phyloP scores from a whole-genome alignment of 192 early-diverging fungal species.

The Coemansia sp. region DNA sequence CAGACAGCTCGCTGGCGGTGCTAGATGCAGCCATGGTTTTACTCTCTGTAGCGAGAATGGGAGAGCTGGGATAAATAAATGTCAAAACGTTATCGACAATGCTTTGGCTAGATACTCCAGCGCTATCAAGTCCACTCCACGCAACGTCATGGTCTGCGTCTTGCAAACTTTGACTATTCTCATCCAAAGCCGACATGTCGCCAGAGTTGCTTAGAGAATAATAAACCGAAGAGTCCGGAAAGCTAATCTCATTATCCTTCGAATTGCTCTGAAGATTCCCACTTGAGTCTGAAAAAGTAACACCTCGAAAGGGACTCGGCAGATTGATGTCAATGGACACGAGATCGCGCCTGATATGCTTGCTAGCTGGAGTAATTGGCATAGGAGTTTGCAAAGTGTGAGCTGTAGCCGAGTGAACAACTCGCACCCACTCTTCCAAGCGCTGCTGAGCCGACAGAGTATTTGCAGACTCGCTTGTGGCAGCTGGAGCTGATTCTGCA shows the following conservation, averaged over 20 bases:
- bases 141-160: slow-evolving; percentile 13
- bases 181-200: no score
- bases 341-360: background rate
- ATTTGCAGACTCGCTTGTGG: background rate
- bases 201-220: background rate
- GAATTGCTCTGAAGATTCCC: background rate
- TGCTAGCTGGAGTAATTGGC: background rate
- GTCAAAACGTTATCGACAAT: background rate
- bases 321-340: background rate
- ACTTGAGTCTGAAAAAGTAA: slow-evolving; percentile 7
- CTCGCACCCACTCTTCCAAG: background rate
- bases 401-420: background rate
- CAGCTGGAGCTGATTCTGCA: background rate
- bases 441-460: background rate
- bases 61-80: background rate
- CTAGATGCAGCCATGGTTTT: background rate
- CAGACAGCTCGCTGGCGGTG: background rate
- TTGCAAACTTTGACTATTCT: background rate
- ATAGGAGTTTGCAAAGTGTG: background rate
- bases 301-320: slow-evolving; percentile 6
- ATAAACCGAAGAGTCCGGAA: background rate
- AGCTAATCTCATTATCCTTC: background rate
- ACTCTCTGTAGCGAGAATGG: background rate
- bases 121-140: slow-evolving; percentile 22
- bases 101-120: no score